A percentile compares a stretch with the other conserved stretches of the same genome.
phyloP scores from a whole-genome alignment of 257 asterid genomes.

The Echites panduratus region DNA sequence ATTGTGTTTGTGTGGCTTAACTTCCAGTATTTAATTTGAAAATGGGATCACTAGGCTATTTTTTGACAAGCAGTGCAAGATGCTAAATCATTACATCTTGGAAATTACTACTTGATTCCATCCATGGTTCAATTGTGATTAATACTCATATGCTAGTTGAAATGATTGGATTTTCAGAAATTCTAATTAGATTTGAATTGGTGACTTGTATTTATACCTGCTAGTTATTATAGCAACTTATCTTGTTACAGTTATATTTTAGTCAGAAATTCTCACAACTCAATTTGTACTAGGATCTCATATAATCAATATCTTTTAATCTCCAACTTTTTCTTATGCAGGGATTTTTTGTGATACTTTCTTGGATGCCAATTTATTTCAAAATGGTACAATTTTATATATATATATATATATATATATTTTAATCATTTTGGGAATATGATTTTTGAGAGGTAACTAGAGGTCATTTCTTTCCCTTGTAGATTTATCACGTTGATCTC shows the following conservation, averaged over 20 bases:
- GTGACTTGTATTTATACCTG: too few species aligned
- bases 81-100: background rate
- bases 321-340: constrained; percentile 39
- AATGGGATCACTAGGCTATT: background rate
- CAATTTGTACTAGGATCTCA: background rate
- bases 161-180: background rate
- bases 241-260: background rate
- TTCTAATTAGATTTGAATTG: background rate
- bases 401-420: too few species aligned
- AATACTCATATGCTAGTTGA: too few species aligned
- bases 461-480: constrained; percentile 22
- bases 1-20: constrained; percentile 4
- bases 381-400: constrained; percentile 66
- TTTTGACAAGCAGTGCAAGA: background rate
- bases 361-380: constrained; percentile 99
- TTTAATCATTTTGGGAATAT: background rate
- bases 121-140: too few species aligned
- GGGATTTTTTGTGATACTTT: constrained; percentile 92
- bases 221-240: background rate
- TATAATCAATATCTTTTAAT: constrained; percentile 15
- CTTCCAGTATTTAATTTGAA: background rate
- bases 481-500: constrained; percentile 87
- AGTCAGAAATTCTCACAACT: background rate
- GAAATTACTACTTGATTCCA: background rate
- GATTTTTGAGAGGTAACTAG: constrained; percentile 12